Conservation (phyloP, 1,284 basidiomycete genomes). For the Papiliotrema flavescens region DNA sequence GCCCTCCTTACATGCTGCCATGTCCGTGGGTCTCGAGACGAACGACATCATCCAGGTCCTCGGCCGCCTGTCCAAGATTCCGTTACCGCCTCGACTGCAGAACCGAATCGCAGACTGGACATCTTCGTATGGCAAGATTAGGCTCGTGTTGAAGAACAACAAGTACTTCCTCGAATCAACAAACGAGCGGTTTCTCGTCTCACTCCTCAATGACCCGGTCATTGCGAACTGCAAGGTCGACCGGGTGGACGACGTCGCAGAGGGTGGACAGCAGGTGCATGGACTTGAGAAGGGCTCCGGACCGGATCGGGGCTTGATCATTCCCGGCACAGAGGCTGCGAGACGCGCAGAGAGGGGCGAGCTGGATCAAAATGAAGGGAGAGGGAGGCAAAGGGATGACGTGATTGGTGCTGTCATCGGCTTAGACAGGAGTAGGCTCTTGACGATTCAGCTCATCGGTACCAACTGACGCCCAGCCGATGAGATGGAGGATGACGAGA, state of each 20-base stretch:
- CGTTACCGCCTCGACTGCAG: slow-evolving; percentile 77
- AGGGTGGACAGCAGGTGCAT: slow-evolving; percentile 57
- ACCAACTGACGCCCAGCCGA: slow-evolving; percentile 55
- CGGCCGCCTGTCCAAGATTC: slow-evolving; percentile 85
- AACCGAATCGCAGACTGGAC: slow-evolving; percentile 86
- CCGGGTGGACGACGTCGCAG: slow-evolving; percentile 19
- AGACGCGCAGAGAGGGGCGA: slow-evolving; percentile 34
- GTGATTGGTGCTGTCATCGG: slow-evolving; percentile 78
- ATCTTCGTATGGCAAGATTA: slow-evolving; percentile 92
- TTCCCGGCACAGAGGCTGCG: slow-evolving; percentile 65
- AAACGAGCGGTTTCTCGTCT: slow-evolving; percentile 84
- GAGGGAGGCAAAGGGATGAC: slow-evolving; percentile 27
- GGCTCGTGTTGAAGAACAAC: slow-evolving; percentile 94
- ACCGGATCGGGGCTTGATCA: slow-evolving; percentile 68
- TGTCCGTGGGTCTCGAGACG: slow-evolving; percentile 96
- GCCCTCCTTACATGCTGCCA: slow-evolving; percentile 96
- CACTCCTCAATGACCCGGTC: slow-evolving; percentile 74
- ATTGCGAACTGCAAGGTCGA: slow-evolving; percentile 54
- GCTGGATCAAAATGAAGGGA: slow-evolving; percentile 8
- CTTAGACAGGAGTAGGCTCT: slow-evolving; percentile 69
- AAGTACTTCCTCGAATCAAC: slow-evolving; percentile 92
- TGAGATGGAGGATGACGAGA: slow-evolving; percentile 93
- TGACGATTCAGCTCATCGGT: background rate
- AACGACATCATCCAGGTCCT: slow-evolving; percentile 97
- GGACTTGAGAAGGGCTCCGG: slow-evolving; percentile 77